Percentiles rank a stretch among this genome's conserved stretches.
These are phyloP conservation scores for Cornus florida DNA, from an alignment of 148 eudicot species.

Conservation along the genomic window DNA sequence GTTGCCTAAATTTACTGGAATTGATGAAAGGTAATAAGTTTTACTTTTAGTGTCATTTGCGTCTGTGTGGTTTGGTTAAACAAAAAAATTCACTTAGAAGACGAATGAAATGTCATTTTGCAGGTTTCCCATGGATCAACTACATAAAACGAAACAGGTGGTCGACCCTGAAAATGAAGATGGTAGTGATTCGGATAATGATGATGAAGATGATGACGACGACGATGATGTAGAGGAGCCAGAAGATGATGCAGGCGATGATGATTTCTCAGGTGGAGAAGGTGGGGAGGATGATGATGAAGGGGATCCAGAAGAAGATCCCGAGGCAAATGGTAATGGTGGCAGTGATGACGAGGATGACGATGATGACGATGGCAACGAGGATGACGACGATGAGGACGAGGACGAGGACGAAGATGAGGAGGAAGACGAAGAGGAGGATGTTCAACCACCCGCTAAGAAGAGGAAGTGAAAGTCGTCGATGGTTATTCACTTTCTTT, in stretches of 20 bases:
- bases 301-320: constrained; percentile 38
- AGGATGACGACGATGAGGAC: constrained; percentile 28
- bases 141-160: constrained; percentile 26
- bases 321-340: constrained; percentile 39
- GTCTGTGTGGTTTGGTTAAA: neutral
- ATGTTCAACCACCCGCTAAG: constrained; percentile 53
- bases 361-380: constrained; percentile 39
- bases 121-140: constrained; percentile 42
- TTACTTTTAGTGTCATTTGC: neutral
- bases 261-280: constrained; percentile 42
- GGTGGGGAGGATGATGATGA: constrained; percentile 23
- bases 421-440: constrained; percentile 43
- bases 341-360: constrained; percentile 35
- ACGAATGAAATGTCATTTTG: neutral
- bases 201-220: constrained; percentile 40
- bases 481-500: neutral
- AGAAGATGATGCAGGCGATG: constrained; percentile 38
- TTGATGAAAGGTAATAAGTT: constrained; percentile 31
- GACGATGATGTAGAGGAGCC: constrained; percentile 25
- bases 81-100: neutral
- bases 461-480: constrained; percentile 40
- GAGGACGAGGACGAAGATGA: constrained; percentile 48
- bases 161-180: constrained; percentile 39
- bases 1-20: constrained; percentile 28
- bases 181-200: constrained; percentile 43